Evolutionary conservation across 164 flowering plant genomes (phyloP).

Genomic region (Nelumbo lutea): DNA sequence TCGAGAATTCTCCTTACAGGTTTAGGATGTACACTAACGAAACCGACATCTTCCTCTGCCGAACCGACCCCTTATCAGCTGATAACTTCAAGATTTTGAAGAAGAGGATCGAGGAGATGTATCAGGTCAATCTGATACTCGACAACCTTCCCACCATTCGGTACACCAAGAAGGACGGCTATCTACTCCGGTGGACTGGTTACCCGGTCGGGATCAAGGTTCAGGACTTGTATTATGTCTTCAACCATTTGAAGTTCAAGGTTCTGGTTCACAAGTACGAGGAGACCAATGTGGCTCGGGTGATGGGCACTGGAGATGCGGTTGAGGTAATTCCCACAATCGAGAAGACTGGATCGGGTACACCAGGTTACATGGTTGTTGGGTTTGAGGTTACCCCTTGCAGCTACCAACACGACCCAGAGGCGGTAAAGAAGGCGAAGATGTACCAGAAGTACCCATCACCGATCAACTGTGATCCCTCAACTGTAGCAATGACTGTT

Average conservation of each 20-base stretch:
- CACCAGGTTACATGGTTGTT: constrained; percentile 80
- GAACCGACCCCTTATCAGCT: constrained; percentile 40
- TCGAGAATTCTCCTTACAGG: constrained; percentile 73
- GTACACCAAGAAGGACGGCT: constrained; percentile 56
- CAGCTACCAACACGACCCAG: constrained; percentile 43
- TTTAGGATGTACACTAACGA: constrained; percentile 63
- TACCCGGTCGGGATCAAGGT: constrained; percentile 73
- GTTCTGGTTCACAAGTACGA: constrained; percentile 79
- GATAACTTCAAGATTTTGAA: constrained; percentile 48
- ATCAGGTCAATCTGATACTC: constrained; percentile 76
- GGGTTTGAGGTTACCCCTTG: constrained; percentile 85
- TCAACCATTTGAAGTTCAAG: constrained; percentile 71
- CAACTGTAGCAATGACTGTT: constrained; percentile 48
- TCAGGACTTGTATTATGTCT: constrained; percentile 56
- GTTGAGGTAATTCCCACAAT: constrained; percentile 53
- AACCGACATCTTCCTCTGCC: constrained; percentile 54
- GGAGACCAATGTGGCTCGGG: constrained; percentile 64
- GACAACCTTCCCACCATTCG: constrained; percentile 75
- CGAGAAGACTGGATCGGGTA: constrained; percentile 33
- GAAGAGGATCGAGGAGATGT: constrained; percentile 80
- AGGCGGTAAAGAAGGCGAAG: constrained; percentile 46
- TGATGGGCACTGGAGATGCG: constrained; percentile 83
- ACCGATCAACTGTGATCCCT: constrained; percentile 53
- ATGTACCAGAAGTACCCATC: constrained; percentile 51
- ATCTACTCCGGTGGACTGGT: constrained; percentile 62